Evolutionary conservation across 495 filamentous ascomycete genomes (phyloP), one percentile per base, ranked within the genome.

Genomic region (Penicillium canescens): DNA sequence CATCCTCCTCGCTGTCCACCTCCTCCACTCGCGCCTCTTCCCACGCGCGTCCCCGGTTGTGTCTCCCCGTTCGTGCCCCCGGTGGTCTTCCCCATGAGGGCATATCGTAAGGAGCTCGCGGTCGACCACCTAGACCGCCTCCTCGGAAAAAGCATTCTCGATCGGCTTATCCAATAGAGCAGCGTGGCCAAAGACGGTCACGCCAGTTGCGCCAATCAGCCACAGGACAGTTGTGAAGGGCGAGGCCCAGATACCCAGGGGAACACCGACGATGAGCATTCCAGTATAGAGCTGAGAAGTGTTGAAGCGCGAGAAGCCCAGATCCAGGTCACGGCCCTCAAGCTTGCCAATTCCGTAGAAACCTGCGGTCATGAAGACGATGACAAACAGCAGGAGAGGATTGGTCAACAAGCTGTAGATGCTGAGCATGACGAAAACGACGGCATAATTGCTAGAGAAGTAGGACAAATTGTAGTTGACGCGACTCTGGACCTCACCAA

Each of bases 71-170:
- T 66, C 72, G 80, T 84, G 82, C 86, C 87, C 88, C 88, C 83
- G 89, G 87, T 92, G 91, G 91, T 96, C 92, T 96, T 96, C 91
- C 92, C 92, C 90, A 89, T 87, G 76, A 85, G 89, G 89, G 90
- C 89, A 86, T 86, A 88, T 80, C 80, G 84, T 91, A 85, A 86
- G 91, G 92, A 96, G 90, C 84, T 95, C 90, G 92, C 91, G 91
- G 92, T 89, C 92, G 92, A 96, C 92, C 92, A 92, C 83, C 86
- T 97, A 98, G 90, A 97, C 92, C 92, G 92, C 94, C 93, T 98
- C 95, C 94, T 96, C 94, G 83, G 95, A 98, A 97, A 98, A 98
- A 98, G 93, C 92, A 92, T 93, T 92, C 85, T 97, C 94, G 80
- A 98, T 96, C 35, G 93, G 93, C 81, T 96, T 96, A 75, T 98